Evolutionary conservation across 2,329 filamentous ascomycete genomes (phyloP).

Genomic region (Sporothrix protearum): DNA sequence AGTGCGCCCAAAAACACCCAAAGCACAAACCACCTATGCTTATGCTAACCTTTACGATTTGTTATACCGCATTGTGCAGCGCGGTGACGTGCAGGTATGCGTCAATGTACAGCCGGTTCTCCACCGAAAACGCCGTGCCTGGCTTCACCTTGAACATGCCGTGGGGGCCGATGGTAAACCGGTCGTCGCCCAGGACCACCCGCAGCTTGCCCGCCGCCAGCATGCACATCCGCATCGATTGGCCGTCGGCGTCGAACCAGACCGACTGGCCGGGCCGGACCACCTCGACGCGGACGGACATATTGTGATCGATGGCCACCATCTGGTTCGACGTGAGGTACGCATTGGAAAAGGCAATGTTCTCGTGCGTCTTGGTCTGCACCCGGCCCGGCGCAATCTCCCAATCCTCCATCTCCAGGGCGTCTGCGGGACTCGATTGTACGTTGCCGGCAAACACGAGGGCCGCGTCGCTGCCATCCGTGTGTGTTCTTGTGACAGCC

Average conservation of each 20-base stretch:
- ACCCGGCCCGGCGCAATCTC: slow-evolving; percentile 37
- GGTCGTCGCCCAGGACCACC: slow-evolving; percentile 33
- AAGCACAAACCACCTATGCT: background rate
- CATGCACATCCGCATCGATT: slow-evolving; percentile 32
- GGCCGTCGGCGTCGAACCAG: slow-evolving; percentile 27
- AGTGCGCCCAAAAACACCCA: background rate
- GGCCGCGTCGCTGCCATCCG: slow-evolving; percentile 15
- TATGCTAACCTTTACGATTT: background rate
- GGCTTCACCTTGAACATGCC: slow-evolving; percentile 45
- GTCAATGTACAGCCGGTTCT: slow-evolving; percentile 46
- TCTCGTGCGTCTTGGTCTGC: slow-evolving; percentile 27
- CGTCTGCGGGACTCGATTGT: slow-evolving; percentile 23
- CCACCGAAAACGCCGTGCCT: slow-evolving; percentile 38
- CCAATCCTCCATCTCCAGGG: slow-evolving; percentile 39
- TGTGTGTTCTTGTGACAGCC: background rate
- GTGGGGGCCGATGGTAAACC: slow-evolving; percentile 43
- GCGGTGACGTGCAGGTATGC: slow-evolving; percentile 39
- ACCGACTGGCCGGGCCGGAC: slow-evolving; percentile 30
- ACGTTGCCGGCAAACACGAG: slow-evolving; percentile 28
- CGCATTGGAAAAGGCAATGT: slow-evolving; percentile 37
- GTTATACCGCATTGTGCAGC: background rate
- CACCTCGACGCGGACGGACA: slow-evolving; percentile 33
- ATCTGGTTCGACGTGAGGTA: slow-evolving; percentile 32
- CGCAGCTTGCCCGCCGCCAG: slow-evolving; percentile 35
- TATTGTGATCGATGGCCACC: slow-evolving; percentile 31